Base-by-base conservation (phyloP, 2,329 filamentous ascomycete genomes). In the Calonectria pauciramosa region DNA sequence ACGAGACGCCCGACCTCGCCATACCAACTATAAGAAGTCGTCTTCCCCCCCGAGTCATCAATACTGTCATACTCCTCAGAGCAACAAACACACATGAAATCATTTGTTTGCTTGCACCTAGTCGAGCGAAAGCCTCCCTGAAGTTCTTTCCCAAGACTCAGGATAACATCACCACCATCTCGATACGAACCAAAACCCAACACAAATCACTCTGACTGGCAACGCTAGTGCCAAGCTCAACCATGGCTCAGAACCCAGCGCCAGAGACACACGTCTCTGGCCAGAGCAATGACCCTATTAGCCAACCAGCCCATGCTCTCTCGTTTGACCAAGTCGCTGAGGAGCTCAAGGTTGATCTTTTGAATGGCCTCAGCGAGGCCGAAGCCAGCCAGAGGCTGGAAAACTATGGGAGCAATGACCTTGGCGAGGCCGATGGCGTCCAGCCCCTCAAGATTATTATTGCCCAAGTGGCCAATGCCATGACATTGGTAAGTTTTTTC, bases 381-480 rank as follows among this genome's bases (percentile, higher is more conserved):
- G 90, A 93, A 68, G 91, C 90, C 14, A 85, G 86, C 64, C 78
- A 85, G 38, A 87, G 91, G 30, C 82, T 92, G 13, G 85, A 87
- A 36, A 84, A 89, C 72, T 90, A 89, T 85, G 92, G 92, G n/a
- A 83, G 85, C 36, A 93, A 93, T 80, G 88, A 92, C 75, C 86
- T 93, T 4, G 89, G 82, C 5, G 82, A 85, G 44, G 81, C 82
- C 47, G 83, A 85, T 64, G 82, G 89, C 13, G 90, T 94, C 56
- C 89, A 86, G 85, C 82, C 89, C 86, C 71, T 88, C 60, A 92
- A 92, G 81, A 91, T 93, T 51, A 83, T 93, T 16, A 85, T 94
- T 64, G 88, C 90, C 36, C 93, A 94, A 82, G 86, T 94, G 71
- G 92, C 92, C 68, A 94, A 94, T 81, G 92, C 92, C 13, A 91